A percentile compares a stretch with the other conserved stretches of the same genome.
These are phyloP conservation scores for Anthoceros angustus DNA, from an alignment of 225 moss, liverwort and hornwort species.

Conservation along the genomic window DNA sequence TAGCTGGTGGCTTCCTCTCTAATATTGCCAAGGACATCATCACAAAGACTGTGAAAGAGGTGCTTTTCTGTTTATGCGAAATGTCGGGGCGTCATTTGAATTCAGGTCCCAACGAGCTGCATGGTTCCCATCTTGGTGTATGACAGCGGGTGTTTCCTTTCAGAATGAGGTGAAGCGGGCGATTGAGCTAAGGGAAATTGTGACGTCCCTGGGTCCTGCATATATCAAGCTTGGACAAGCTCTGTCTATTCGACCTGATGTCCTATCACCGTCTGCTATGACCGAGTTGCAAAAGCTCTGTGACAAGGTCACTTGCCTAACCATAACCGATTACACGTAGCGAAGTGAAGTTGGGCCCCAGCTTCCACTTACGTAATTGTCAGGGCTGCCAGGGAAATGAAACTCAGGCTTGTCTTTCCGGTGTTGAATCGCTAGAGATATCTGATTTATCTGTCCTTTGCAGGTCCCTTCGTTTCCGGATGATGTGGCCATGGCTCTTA, in stretches of 20 bases:
- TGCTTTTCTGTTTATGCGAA: not conserved
- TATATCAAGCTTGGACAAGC: conserved; percentile 99
- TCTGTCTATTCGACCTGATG: conserved; percentile 86
- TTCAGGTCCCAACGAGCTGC: too few relatives aligned
- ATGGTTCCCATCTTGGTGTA: not conserved
- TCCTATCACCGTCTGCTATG: conserved; percentile 97
- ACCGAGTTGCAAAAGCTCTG: conserved; percentile 99
- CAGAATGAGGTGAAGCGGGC: conserved; percentile 98
- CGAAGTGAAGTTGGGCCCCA: not conserved
- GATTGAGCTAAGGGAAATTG: conserved; percentile 89
- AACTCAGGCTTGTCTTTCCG: too few relatives aligned
- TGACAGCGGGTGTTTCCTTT: conserved; percentile 5
- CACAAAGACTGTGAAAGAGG: conserved; percentile 71
- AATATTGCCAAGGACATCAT: conserved; percentile 67
- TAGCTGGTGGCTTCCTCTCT: conserved; percentile 81
- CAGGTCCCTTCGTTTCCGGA: conserved; percentile 93
- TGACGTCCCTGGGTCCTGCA: conserved; percentile 96
- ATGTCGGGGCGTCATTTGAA: too few relatives aligned
- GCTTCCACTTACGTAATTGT: too few relatives aligned
- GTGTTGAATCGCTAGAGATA: not conserved
- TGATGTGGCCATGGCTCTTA: conserved; percentile 75
- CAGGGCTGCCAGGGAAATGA: too few relatives aligned
- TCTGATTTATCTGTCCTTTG: conserved; percentile 5
- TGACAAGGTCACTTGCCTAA: conserved; percentile 51
- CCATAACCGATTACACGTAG: not conserved